Evolutionary conservation across 2,329 filamentous ascomycete species (phyloP).

Genomic region (Apiospora malaysiana): DNA sequence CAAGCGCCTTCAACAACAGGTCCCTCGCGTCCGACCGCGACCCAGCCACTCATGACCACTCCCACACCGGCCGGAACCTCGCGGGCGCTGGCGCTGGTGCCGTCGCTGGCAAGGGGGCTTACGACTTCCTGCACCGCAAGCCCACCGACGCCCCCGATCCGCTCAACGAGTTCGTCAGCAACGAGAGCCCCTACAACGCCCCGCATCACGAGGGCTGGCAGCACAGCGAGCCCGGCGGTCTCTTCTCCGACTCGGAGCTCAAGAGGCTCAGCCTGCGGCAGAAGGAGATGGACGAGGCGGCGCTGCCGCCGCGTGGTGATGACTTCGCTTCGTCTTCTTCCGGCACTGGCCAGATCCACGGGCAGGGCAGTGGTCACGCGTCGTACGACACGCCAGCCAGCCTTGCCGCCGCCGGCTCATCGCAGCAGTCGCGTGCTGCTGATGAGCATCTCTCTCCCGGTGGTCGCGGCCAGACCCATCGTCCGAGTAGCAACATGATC

Average conservation of each 20-base stretch:
- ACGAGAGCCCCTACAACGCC: not conserved
- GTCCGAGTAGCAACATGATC: not conserved
- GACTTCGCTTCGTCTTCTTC: not conserved
- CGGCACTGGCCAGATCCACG: not conserved
- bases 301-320: not conserved
- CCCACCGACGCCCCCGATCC: not conserved
- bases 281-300: not conserved
- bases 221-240: not conserved
- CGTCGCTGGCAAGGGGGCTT: not conserved
- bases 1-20: not conserved
- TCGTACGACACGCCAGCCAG: not conserved
- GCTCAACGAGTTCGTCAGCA: conserved; percentile 4
- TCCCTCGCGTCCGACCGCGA: not conserved
- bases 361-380: not conserved
- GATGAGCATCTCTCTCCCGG: too few species aligned
- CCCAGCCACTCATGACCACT: not conserved
- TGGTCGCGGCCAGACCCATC: not conserved
- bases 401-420: not conserved
- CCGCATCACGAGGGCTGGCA: not conserved
- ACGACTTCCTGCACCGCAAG: conserved; percentile 15
- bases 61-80: not conserved
- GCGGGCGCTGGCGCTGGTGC: not conserved
- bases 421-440: not conserved
- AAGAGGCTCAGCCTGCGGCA: not conserved
- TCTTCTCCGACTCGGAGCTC: not conserved